phyloP scores from a whole-genome alignment of 2,329 filamentous ascomycete genomes.

The Diaporthe longicolla region DNA sequence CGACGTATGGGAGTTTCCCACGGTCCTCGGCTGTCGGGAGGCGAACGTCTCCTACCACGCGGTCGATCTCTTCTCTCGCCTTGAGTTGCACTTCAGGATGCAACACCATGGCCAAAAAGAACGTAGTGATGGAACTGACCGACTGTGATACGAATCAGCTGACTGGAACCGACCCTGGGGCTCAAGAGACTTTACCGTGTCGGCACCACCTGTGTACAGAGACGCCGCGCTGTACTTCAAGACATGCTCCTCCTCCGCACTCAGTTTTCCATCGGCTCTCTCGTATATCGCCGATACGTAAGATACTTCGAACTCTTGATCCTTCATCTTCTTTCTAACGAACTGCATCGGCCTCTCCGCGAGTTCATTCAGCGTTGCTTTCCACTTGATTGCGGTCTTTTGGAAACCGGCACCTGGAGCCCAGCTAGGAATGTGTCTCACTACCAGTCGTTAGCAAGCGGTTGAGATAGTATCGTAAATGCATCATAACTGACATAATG shows the following conservation, averaged over 20 bases:
- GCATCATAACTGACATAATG: conserved; percentile 40
- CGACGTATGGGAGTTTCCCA: conserved; percentile 50
- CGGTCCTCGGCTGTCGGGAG: conserved; percentile 49
- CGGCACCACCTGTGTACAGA: conserved; percentile 50
- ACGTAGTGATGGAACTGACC: conserved; percentile 54
- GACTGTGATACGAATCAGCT: conserved; percentile 37
- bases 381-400: conserved; percentile 49
- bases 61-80: conserved; percentile 43
- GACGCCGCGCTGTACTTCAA: conserved; percentile 34
- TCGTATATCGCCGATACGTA: conserved; percentile 34
- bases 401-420: conserved; percentile 52
- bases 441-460: conserved; percentile 44
- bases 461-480: not conserved
- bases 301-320: not conserved
- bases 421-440: conserved; percentile 50
- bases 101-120: conserved; percentile 63
- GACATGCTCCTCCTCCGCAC: conserved; percentile 13
- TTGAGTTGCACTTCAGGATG: conserved; percentile 60
- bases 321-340: conserved; percentile 43
- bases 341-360: conserved; percentile 51
- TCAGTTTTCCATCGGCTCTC: not conserved
- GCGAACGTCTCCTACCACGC: conserved; percentile 47
- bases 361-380: conserved; percentile 41
- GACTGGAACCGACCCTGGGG: too few species aligned
- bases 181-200: conserved; percentile 50